Evolutionary conservation across 805 yeast species (phyloP).

Genomic region (Lachancea kluyveri): DNA sequence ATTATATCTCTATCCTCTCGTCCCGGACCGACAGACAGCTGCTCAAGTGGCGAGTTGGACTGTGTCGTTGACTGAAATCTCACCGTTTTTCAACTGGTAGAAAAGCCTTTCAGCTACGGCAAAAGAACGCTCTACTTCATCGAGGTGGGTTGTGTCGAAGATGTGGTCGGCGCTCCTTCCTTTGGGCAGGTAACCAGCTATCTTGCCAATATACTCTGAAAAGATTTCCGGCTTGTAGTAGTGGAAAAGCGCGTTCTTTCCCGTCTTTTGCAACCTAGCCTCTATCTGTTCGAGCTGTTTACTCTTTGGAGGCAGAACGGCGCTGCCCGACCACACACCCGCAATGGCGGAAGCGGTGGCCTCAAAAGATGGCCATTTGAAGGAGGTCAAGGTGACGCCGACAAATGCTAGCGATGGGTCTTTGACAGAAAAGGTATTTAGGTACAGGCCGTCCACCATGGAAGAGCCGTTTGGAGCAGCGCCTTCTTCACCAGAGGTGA

Average conservation of each 20-base stretch:
- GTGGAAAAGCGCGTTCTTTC: constrained; percentile 28
- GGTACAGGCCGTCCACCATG: constrained; percentile 36
- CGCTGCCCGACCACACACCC: constrained; percentile 47
- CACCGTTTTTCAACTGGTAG: constrained; percentile 10
- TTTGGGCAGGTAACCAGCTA: constrained; percentile 8
- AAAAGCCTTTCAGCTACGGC: constrained; percentile 13
- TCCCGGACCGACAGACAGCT: too few species aligned
- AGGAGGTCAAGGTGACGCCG: constrained; percentile 36
- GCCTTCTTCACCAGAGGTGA: constrained; percentile 5
- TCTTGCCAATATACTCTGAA: constrained; percentile 6
- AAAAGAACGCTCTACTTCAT: constrained; percentile 8
- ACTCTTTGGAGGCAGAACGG: constrained; percentile 34
- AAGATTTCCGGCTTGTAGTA: constrained; percentile 27
- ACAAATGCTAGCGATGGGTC: constrained; percentile 43
- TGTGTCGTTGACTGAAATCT: constrained; percentile 3
- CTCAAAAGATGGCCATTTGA: constrained; percentile 46
- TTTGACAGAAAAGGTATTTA: constrained; percentile 37
- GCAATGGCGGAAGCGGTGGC: constrained; percentile 48
- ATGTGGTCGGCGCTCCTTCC: constrained; percentile 9
- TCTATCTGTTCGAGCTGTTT: constrained; percentile 36
- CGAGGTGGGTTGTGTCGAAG: constrained; percentile 11
- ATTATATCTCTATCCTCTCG: too few species aligned
- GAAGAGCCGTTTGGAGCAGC: constrained; percentile 11
- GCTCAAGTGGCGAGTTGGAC: too few species aligned
- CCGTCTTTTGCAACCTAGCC: constrained; percentile 20